phyloP scores from a whole-genome alignment of 2,329 filamentous ascomycete genomes.

The Phialophora tarda region DNA sequence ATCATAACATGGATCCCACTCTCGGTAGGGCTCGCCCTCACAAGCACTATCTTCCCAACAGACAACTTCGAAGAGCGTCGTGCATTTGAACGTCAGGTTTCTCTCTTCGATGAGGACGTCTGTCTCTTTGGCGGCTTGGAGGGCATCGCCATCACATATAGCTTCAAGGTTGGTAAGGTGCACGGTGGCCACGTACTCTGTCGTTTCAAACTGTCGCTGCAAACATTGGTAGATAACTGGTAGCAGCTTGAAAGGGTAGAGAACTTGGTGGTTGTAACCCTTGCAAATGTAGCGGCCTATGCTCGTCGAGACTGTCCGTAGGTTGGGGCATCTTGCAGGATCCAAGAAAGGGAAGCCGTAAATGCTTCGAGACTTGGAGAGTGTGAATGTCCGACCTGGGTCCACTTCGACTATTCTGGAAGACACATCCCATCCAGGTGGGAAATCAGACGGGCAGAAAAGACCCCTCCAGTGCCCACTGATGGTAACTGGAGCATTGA shows the following conservation, averaged over 20 bases:
- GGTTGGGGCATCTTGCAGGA: not conserved
- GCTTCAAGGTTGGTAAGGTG: not conserved
- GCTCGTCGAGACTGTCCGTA: not conserved
- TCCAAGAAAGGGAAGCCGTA: not conserved
- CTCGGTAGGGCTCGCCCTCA: not conserved
- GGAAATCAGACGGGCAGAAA: not conserved
- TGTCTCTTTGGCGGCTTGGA: not conserved
- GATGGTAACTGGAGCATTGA: not conserved
- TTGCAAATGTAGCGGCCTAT: not conserved
- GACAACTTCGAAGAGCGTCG: not conserved
- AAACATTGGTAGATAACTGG: not conserved
- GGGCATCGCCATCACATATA: not conserved
- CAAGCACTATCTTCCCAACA: not conserved
- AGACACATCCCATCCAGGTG: not conserved
- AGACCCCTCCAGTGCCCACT: not conserved
- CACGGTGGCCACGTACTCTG: not conserved
- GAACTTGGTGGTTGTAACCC: not conserved
- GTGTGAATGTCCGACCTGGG: not conserved
- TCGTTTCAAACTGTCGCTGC: not conserved
- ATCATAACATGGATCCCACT: not conserved
- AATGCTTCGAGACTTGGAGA: not conserved
- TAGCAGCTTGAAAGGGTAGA: not conserved
- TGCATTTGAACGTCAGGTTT: not conserved
- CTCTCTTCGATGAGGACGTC: not conserved
- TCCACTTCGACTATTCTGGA: not conserved